Conservation (phyloP, 768 basidiomycete genomes). For the Peribolospora kevripleyi region DNA sequence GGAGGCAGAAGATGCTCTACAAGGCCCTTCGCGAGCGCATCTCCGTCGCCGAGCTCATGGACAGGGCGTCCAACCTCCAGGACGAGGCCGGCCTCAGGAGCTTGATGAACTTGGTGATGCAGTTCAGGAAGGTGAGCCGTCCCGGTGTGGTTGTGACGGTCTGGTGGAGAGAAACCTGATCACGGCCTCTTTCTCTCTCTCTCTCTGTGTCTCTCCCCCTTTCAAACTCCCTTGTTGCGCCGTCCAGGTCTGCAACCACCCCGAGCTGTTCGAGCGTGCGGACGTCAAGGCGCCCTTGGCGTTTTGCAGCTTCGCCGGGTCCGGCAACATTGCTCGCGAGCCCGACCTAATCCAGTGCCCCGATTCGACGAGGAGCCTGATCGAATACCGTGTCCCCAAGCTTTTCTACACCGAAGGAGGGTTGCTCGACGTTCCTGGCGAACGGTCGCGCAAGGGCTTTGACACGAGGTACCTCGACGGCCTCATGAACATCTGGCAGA, state of each 20-base stretch:
- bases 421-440: constrained; percentile 37
- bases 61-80: constrained; percentile 73
- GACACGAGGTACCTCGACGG: constrained; percentile 36
- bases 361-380: constrained; percentile 71
- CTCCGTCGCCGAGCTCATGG: constrained; percentile 76
- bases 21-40: constrained; percentile 73
- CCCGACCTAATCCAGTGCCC: constrained; percentile 58
- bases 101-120: constrained; percentile 98
- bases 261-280: constrained; percentile 88
- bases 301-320: constrained; percentile 55
- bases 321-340: constrained; percentile 62
- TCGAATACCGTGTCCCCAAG: constrained; percentile 49
- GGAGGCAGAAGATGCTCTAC: constrained; percentile 74
- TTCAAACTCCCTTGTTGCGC: no score
- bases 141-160: neutral
- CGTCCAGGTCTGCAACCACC: constrained; percentile 77
- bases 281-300: constrained; percentile 86
- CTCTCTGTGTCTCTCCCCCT: no score
- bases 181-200: neutral
- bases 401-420: constrained; percentile 52
- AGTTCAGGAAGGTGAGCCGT: constrained; percentile 64
- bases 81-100: constrained; percentile 79
- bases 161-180: no score
- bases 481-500: constrained; percentile 73
- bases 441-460: constrained; percentile 27